Evolutionary conservation across 2,329 filamentous ascomycete species (phyloP).

Genomic region (Teratosphaeria zuluensis): DNA sequence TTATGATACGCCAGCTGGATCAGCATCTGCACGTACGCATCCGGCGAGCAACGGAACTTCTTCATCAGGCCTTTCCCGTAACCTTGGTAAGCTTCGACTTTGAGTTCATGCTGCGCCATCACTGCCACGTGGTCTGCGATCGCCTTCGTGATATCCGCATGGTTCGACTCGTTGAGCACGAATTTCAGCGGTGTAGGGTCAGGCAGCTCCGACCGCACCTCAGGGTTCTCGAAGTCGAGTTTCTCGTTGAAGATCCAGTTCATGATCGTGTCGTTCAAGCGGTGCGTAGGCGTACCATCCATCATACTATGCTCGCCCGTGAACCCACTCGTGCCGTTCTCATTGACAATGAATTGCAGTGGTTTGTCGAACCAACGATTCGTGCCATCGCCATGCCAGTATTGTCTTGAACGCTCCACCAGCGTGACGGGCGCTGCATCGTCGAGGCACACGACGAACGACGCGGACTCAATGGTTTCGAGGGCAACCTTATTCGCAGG

Average conservation of each 20-base stretch:
- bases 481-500: slow-evolving; percentile 69
- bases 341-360: slow-evolving; percentile 93
- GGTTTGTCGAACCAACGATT: slow-evolving; percentile 99
- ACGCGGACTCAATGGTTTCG: slow-evolving; percentile 73
- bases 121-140: slow-evolving; percentile 68
- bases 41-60: slow-evolving; percentile 97
- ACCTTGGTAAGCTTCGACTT: slow-evolving; percentile 90
- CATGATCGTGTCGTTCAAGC: slow-evolving; percentile 91
- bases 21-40: slow-evolving; percentile 96
- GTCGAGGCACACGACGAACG: slow-evolving; percentile 88
- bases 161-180: slow-evolving; percentile 61
- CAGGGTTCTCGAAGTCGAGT: slow-evolving; percentile 72
- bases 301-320: slow-evolving; percentile 99
- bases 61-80: slow-evolving; percentile 99
- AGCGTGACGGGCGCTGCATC: slow-evolving; percentile 84
- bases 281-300: slow-evolving; percentile 96
- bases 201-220: slow-evolving; percentile 70
- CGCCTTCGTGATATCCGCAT: slow-evolving; percentile 70
- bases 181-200: slow-evolving; percentile 73
- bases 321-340: slow-evolving; percentile 95
- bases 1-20: slow-evolving; percentile 98
- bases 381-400: slow-evolving; percentile 94
- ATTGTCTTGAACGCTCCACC: slow-evolving; percentile 88
- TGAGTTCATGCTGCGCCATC: slow-evolving; percentile 80
- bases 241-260: slow-evolving; percentile 89